phyloP scores from a whole-genome alignment of 2,329 filamentous ascomycete genomes.

The Cordyceps cateniannulata region DNA sequence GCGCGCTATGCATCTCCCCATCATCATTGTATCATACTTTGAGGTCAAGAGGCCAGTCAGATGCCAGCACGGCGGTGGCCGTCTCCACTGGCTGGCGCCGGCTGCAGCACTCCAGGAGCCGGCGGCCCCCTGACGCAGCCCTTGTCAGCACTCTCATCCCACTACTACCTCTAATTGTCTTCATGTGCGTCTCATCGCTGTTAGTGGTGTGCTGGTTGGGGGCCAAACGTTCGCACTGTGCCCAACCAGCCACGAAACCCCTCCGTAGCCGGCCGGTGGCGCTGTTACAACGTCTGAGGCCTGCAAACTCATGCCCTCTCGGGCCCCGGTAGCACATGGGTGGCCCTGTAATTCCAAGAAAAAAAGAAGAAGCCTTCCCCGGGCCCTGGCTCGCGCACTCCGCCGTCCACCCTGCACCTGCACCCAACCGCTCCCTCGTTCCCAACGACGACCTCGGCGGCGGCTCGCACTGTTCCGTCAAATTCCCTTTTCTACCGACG shows the following conservation, averaged over 20 bases:
- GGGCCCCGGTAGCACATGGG: neutral
- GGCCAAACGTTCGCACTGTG: neutral
- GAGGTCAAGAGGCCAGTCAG: neutral
- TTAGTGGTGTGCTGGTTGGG: neutral
- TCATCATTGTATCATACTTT: constrained; percentile 10
- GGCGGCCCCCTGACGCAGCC: neutral
- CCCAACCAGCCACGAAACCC: neutral
- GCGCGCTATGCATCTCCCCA: neutral
- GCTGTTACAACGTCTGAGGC: neutral
- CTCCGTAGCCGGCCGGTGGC: constrained; percentile 3
- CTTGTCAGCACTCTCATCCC: neutral
- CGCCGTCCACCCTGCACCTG: neutral
- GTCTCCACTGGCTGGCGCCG: neutral
- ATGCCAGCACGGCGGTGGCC: neutral
- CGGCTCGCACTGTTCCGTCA: constrained; percentile 12
- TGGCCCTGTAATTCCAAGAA: no score
- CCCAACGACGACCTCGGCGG: constrained; percentile 8
- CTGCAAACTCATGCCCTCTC: neutral
- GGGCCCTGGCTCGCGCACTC: constrained; percentile 1
- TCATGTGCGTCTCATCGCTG: neutral
- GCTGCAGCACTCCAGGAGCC: neutral
- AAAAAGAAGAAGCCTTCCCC: neutral
- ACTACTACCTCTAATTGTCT: neutral
- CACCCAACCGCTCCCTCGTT: neutral
- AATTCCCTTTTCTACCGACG: constrained; percentile 6